Conservation (phyloP, 176 grass and related monocot genomes). For the bread wheat (Triticum aestivum) region DNA sequence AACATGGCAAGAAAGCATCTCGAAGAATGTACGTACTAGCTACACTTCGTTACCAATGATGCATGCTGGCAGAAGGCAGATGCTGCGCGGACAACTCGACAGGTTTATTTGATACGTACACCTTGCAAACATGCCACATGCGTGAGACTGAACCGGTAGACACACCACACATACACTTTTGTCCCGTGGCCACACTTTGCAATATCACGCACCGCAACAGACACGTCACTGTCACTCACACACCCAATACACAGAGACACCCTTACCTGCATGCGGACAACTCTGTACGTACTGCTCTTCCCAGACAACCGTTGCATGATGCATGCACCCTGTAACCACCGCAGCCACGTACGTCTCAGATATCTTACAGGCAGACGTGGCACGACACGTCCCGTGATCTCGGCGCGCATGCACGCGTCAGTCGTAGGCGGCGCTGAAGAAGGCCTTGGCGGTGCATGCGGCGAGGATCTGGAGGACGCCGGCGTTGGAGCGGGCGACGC, state of each 20-base stretch:
- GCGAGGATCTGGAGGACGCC: conserved; percentile 65
- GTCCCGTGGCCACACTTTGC: neutral
- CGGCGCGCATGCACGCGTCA: neutral
- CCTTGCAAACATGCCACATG: neutral
- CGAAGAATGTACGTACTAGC: no score
- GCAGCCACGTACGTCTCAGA: neutral
- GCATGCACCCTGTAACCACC: neutral
- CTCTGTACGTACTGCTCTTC: neutral
- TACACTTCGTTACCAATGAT: neutral
- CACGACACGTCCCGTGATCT: neutral
- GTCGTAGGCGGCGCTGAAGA: conserved; percentile 47
- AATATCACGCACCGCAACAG: neutral
- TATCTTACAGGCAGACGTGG: neutral
- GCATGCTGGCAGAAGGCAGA: no score
- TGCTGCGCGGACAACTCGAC: neutral
- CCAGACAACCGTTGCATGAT: neutral
- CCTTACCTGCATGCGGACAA: neutral
- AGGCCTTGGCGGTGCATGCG: conserved; percentile 1
- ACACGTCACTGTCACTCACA: neutral
- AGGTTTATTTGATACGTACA: neutral
- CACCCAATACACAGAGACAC: neutral
- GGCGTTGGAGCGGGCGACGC: conserved; percentile 40
- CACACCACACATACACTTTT: neutral
- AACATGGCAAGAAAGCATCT: neutral
- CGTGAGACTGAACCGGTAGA: neutral